phyloP scores from a whole-genome alignment of 176 grass and related monocot genomes.

The Poa annua region DNA sequence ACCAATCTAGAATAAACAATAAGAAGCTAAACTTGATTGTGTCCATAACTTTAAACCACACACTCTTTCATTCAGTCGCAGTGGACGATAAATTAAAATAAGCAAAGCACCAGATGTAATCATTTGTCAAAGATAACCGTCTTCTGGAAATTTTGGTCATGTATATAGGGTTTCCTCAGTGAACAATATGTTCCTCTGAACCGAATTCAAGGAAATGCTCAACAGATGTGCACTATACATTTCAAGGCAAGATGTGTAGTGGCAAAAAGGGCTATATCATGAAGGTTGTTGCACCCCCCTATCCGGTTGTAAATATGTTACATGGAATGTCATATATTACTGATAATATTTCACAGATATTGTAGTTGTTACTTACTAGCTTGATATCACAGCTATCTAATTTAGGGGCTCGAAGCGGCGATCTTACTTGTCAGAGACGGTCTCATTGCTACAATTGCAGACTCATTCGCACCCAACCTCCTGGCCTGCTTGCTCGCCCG shows the following conservation, averaged over 20 bases:
- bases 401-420: conserved; percentile 4
- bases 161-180: background rate
- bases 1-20: background rate
- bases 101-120: background rate
- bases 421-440: conserved; percentile 66
- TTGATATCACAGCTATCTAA: background rate
- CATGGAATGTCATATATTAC: conserved; percentile 5
- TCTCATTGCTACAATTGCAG: conserved; percentile 80
- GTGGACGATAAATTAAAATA: background rate
- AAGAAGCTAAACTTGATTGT: background rate
- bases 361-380: background rate
- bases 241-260: conserved; percentile 8
- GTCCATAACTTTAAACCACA: background rate
- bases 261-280: background rate
- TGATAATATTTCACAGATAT: conserved; percentile 17
- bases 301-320: background rate
- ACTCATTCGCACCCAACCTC: conserved; percentile 62
- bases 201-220: background rate
- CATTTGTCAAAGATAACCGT: background rate
- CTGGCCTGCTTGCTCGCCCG: conserved; percentile 72
- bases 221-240: background rate
- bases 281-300: background rate
- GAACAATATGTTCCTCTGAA: background rate
- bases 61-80: background rate
- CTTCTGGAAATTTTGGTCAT: background rate